Base-by-base conservation (phyloP, 805 yeast species). In the Candida xiaguanensis region DNA sequence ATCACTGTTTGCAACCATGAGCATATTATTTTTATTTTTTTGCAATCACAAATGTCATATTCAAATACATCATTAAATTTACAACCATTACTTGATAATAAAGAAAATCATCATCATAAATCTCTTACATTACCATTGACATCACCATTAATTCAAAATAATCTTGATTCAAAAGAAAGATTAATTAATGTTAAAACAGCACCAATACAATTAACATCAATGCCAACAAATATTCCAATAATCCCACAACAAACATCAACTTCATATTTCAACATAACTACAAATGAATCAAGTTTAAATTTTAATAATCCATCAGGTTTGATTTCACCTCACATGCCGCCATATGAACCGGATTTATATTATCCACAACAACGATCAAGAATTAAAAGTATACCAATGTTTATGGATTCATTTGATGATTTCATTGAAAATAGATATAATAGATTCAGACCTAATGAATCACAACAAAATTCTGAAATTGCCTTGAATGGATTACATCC, bases 361-460 rank as follows among this genome's bases (percentile, higher is more conserved):
- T 22, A 36, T 16, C 34, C 34, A 9, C 22, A 16, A 27, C 27
- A 20, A 13, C 8, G 36, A 23, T 19, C 17, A 4, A 3, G 19
- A 8, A 22, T 32, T 8, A 6, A 11, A 9, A 15, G 19, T 6
- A 15, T 7, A 9, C 6, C 22, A 4, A 4, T 19, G 3, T 16
- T 13, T 27, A 6, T 3, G 17, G 46, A 50, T 37, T 34, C 40
- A 22, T 57, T 61, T 33, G 51, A 48, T 15, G 53, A 52, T 4
- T 51, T 45, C 26, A 52, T 61, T 53, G 67, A 63, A 40, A 62
- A 58, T 8, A 40, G 67, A 31, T 44, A 62, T 24, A 39, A 54
- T 1, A 38, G 65, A 25, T 65, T 64, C 60, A 49, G 61, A 34
- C 66, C 67, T 3, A 44, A 51, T 9, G 60, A 55, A 8, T 61